These are phyloP conservation scores for Phytophthora aleatoria DNA, from an alignment of 352 stramenopile genomes.

Conservation along the genomic window DNA sequence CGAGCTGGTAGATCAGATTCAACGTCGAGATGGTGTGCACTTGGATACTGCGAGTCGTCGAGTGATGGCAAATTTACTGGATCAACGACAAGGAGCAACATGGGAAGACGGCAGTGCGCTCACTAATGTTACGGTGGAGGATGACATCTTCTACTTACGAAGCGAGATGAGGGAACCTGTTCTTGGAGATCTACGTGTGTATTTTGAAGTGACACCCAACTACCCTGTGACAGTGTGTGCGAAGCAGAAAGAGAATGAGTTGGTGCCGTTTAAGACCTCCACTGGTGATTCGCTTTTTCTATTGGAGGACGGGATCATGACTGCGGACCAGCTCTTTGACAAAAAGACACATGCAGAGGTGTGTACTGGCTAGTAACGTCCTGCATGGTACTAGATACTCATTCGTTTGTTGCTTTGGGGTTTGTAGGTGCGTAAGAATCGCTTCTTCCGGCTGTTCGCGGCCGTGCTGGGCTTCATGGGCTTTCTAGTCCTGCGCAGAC, in stretches of 20 bases:
- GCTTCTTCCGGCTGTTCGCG: conserved; percentile 69
- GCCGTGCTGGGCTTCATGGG: conserved; percentile 68
- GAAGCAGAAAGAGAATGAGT: conserved; percentile 23
- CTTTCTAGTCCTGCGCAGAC: conserved; percentile 58
- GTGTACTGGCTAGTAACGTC: background rate
- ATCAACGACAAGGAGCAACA: conserved; percentile 45
- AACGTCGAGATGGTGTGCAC: conserved; percentile 54
- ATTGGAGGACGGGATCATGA: conserved; percentile 65
- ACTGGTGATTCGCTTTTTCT: conserved; percentile 57
- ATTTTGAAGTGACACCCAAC: conserved; percentile 64
- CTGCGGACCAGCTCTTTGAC: conserved; percentile 50
- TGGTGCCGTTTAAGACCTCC: conserved; percentile 50
- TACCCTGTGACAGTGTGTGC: conserved; percentile 76
- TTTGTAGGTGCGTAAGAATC: conserved; percentile 58
- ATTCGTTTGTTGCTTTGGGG: background rate
- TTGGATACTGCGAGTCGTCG: conserved; percentile 49
- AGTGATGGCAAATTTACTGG: conserved; percentile 61
- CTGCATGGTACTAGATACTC: background rate
- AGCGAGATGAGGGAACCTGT: conserved; percentile 22
- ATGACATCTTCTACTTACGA: conserved; percentile 62
- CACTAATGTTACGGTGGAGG: conserved; percentile 54
- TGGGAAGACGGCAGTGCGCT: conserved; percentile 52
- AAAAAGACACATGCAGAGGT: conserved; percentile 54
- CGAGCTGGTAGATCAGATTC: conserved; percentile 70
- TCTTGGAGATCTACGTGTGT: conserved; percentile 68